Percentiles rank a stretch among this genome's conserved stretches.
phyloP scores from a whole-genome alignment of 331 rosid species.

The Quercus phellos region DNA sequence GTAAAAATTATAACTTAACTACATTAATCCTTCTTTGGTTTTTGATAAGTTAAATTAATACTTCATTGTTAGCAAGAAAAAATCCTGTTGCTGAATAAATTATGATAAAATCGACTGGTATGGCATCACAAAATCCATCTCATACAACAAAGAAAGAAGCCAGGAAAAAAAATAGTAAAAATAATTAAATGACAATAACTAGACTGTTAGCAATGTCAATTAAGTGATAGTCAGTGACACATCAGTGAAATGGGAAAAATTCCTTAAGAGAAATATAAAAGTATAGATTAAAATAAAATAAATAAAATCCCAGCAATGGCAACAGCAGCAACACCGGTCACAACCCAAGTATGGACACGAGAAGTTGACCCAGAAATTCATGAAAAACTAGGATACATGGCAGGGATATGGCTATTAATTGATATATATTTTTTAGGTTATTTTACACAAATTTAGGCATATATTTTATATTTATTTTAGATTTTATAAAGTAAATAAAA shows the following conservation, averaged over 20 bases:
- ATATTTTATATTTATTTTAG: too few species aligned
- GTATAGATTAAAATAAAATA: background rate
- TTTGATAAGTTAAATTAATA: background rate
- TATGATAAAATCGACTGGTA: background rate
- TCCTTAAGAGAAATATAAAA: background rate
- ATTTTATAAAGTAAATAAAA: too few species aligned
- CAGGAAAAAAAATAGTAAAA: background rate
- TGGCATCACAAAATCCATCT: background rate
- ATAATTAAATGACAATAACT: background rate
- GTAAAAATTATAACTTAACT: too few species aligned
- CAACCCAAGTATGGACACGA: too few species aligned
- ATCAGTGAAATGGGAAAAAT: background rate
- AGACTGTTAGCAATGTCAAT: background rate
- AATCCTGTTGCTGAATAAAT: background rate
- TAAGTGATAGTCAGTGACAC: background rate
- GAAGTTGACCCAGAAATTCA: too few species aligned
- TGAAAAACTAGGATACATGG: too few species aligned
- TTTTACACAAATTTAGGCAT: too few species aligned
- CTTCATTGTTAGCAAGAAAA: background rate
- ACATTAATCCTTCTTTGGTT: too few species aligned
- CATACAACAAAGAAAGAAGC: background rate
- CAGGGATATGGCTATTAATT: too few species aligned
- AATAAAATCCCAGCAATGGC: background rate
- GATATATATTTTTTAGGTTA: too few species aligned
- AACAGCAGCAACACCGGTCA: background rate